phyloP scores from a whole-genome alignment of 345 rosid species.

The Gynandropsis gynandra region DNA sequence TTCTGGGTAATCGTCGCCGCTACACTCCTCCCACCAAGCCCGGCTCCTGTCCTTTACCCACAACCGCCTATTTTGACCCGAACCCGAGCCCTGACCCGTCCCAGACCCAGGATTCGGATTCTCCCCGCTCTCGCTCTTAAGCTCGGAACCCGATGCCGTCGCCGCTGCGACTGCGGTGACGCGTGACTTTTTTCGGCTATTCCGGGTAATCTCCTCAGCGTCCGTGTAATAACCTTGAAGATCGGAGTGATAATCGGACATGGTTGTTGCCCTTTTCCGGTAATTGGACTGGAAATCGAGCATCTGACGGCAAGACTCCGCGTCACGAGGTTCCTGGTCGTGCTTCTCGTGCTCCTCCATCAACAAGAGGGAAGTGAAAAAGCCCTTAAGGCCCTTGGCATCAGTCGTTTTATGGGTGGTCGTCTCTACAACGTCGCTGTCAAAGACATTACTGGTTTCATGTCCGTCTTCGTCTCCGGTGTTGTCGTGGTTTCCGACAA shows the following conservation, averaged over 20 bases:
- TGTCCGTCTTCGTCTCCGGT: slow-evolving; percentile 22
- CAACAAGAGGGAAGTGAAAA: slow-evolving; percentile 42
- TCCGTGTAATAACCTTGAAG: slow-evolving; percentile 34
- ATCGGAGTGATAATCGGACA: slow-evolving; percentile 32
- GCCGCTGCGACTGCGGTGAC: slow-evolving; percentile 30
- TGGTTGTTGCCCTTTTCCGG: slow-evolving; percentile 30
- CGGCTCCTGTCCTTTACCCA: slow-evolving; percentile 88
- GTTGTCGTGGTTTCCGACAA: slow-evolving; percentile 9
- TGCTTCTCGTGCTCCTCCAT: slow-evolving; percentile 55
- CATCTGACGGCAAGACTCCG: slow-evolving; percentile 32
- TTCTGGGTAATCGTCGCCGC: slow-evolving; percentile 61
- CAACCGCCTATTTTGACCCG: slow-evolving; percentile 61
- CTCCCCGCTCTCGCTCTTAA: slow-evolving; percentile 35
- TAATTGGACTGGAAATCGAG: slow-evolving; percentile 38
- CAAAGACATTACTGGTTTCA: slow-evolving; percentile 23
- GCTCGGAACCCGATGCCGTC: slow-evolving; percentile 15
- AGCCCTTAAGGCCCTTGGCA: slow-evolving; percentile 35
- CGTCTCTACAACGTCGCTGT: slow-evolving; percentile 19
- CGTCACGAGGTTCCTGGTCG: slow-evolving; percentile 31
- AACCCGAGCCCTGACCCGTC: slow-evolving; percentile 21
- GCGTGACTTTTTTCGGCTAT: slow-evolving; percentile 51
- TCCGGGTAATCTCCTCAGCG: slow-evolving; percentile 33
- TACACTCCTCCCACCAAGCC: slow-evolving; percentile 97
- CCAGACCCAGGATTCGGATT: slow-evolving; percentile 25
- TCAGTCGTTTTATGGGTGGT: slow-evolving; percentile 7